Conservation (phyloP, 2,329 filamentous ascomycete species). For the Aspergillus sergii region DNA sequence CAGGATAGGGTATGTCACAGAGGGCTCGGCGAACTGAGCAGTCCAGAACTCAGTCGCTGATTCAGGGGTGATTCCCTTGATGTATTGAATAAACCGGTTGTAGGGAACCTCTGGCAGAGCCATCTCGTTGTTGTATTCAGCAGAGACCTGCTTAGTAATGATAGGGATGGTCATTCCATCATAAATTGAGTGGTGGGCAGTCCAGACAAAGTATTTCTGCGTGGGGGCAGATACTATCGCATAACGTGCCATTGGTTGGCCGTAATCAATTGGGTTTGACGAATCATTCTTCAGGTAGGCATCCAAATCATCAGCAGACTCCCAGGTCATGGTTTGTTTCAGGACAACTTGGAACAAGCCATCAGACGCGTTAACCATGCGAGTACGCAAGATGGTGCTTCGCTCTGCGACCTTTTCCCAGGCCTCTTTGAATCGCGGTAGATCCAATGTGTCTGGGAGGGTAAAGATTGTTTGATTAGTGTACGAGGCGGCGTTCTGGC, state of each 20-base stretch:
- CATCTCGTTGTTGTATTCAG: background rate
- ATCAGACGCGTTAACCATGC: constrained; percentile 25
- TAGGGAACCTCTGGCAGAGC: background rate
- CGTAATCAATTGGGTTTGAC: constrained; percentile 10
- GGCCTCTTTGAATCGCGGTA: constrained; percentile 35
- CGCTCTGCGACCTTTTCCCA: constrained; percentile 39
- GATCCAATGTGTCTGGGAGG: constrained; percentile 27
- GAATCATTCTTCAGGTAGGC: constrained; percentile 13
- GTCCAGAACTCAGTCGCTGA: background rate
- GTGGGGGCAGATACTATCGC: constrained; percentile 4
- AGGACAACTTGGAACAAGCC: constrained; percentile 30
- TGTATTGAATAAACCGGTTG: background rate
- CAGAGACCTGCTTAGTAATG: background rate
- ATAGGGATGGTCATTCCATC: constrained; percentile 40
- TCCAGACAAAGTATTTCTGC: constrained; percentile 40
- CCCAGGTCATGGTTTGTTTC: constrained; percentile 24
- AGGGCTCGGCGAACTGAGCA: background rate
- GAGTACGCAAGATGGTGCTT: constrained; percentile 47
- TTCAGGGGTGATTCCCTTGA: background rate
- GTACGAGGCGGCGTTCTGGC: constrained; percentile 40
- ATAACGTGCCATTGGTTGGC: constrained; percentile 13
- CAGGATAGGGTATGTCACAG: background rate
- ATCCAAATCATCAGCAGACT: constrained; percentile 11
- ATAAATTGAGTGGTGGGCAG: constrained; percentile 49
- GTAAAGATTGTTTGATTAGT: constrained; percentile 37